A percentile compares a stretch with the other conserved stretches of the same genome.
These are phyloP conservation scores for Candida sakaeoensis DNA, from an alignment of 805 yeast species.

Conservation along the genomic window DNA sequence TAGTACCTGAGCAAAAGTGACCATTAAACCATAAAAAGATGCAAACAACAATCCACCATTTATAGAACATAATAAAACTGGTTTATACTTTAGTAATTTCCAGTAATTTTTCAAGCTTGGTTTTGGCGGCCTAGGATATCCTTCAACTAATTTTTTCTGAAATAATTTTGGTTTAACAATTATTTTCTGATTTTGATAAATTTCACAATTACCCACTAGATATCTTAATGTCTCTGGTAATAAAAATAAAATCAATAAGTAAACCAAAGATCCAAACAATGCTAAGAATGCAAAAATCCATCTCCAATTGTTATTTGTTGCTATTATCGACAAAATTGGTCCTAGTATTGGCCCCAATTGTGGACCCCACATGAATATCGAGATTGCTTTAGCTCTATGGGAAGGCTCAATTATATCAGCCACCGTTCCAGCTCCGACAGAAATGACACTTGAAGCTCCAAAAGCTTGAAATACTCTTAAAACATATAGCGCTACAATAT, in stretches of 20 bases:
- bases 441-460: conserved; percentile 34
- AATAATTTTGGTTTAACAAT: conserved; percentile 24
- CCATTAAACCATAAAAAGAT: conserved; percentile 50
- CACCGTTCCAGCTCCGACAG: conserved; percentile 36
- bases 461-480: conserved; percentile 33
- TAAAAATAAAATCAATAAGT: conserved; percentile 21
- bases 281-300: conserved; percentile 33
- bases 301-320: conserved; percentile 27
- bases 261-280: conserved; percentile 23
- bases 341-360: conserved; percentile 39
- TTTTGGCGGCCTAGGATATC: conserved; percentile 44
- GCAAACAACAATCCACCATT: conserved; percentile 52
- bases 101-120: conserved; percentile 37
- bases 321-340: conserved; percentile 27
- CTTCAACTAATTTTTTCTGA: conserved; percentile 21
- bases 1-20: conserved; percentile 43
- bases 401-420: conserved; percentile 31
- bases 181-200: conserved; percentile 15
- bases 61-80: conserved; percentile 44
- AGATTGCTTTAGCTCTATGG: conserved; percentile 27
- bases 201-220: conserved; percentile 35
- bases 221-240: conserved; percentile 40
- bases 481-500: conserved; percentile 26
- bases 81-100: conserved; percentile 35
- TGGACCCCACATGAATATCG: conserved; percentile 37